Conservation (phyloP, 129 eudicot species). For the Pseudognaphalium luteoalbum region DNA sequence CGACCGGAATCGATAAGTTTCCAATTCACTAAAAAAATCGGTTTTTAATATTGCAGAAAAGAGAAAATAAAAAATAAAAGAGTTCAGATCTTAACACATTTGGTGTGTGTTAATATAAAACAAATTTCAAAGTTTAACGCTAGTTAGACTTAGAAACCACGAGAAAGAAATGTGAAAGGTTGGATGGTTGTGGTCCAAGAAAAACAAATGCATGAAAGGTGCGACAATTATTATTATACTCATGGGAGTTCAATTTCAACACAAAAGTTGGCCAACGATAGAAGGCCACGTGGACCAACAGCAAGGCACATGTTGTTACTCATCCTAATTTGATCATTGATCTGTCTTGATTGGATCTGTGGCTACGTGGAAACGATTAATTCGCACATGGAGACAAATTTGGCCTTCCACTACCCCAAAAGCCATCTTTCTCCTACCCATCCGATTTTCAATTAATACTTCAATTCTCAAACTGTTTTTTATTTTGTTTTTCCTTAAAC, state of each 20-base stretch:
- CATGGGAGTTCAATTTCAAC: constrained; percentile 25
- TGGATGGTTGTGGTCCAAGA: constrained; percentile 10
- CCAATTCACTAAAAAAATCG: too few relatives aligned
- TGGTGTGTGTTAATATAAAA: not conserved
- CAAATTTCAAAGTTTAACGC: not conserved
- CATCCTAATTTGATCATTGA: constrained; percentile 6
- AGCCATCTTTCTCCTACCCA: constrained; percentile 34
- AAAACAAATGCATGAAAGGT: constrained; percentile 14
- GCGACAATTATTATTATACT: constrained; percentile 11
- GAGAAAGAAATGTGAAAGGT: constrained; percentile 20
- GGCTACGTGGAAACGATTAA: constrained; percentile 36
- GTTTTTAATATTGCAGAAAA: too few relatives aligned
- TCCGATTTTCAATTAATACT: constrained; percentile 12
- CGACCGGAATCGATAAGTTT: too few relatives aligned
- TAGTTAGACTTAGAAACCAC: constrained; percentile 22
- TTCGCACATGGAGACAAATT: constrained; percentile 21
- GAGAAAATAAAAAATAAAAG: not conserved
- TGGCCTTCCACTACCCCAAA: constrained; percentile 34
- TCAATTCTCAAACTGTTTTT: not conserved
- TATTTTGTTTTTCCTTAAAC: not conserved
- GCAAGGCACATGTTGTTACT: constrained; percentile 28
- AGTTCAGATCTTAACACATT: not conserved
- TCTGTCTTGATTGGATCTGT: constrained; percentile 33
- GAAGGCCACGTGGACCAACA: constrained; percentile 43
- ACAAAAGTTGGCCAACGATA: constrained; percentile 15